Evolutionary conservation across 805 yeast species (phyloP).

Genomic region (Wickerhamiella alocasiicola): DNA sequence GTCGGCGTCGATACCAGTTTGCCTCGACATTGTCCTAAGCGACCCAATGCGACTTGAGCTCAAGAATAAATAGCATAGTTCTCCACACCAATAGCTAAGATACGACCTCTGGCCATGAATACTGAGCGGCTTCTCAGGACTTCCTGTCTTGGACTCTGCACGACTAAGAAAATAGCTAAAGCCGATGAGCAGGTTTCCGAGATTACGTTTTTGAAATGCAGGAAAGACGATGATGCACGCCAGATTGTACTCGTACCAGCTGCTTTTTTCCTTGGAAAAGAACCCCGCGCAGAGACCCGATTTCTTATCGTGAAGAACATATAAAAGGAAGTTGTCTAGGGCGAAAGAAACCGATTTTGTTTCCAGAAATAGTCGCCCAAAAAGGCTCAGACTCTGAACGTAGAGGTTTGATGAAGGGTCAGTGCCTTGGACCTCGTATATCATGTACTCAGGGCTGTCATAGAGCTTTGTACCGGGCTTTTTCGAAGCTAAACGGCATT

Average conservation of each 20-base stretch:
- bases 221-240: conserved; percentile 90
- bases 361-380: conserved; percentile 79
- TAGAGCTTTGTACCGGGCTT: conserved; percentile 61
- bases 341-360: conserved; percentile 79
- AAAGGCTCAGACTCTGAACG: conserved; percentile 70
- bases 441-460: conserved; percentile 41
- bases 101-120: conserved; percentile 69
- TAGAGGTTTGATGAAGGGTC: conserved; percentile 40
- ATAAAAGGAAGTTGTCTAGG: conserved; percentile 70
- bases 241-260: conserved; percentile 67
- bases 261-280: conserved; percentile 68
- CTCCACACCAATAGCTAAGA: conserved; percentile 59
- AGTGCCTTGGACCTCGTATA: conserved; percentile 57
- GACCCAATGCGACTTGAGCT: conserved; percentile 14
- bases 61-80: conserved; percentile 28
- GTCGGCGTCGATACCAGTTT: conserved; percentile 27
- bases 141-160: conserved; percentile 52
- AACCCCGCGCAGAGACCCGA: conserved; percentile 61
- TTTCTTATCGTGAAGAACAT: conserved; percentile 32
- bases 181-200: conserved; percentile 72
- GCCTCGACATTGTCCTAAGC: conserved; percentile 21
- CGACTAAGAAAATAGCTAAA: conserved; percentile 69
- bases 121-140: conserved; percentile 87
- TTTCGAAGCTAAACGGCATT: conserved; percentile 23
- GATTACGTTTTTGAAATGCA: conserved; percentile 66